Percentiles rank a stretch among this genome's conserved stretches.
Evolutionary conservation across 2,329 filamentous ascomycete species (phyloP).

Genomic region (Apiospora kogelbergensis): DNA sequence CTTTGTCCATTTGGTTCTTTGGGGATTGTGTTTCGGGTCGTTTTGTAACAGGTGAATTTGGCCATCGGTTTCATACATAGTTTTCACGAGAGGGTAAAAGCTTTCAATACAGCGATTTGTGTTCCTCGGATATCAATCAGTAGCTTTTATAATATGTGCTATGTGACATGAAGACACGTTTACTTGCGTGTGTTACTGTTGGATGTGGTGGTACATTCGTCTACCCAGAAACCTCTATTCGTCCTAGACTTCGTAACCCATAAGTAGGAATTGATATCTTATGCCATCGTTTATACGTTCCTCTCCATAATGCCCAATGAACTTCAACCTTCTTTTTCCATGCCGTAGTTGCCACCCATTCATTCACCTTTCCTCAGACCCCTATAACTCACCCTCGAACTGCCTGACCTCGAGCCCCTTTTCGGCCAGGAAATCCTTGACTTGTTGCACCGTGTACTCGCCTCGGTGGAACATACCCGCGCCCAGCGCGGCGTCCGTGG

Average conservation of each 20-base stretch:
- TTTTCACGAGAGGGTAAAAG: not conserved
- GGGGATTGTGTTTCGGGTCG: not conserved
- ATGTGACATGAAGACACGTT: not conserved
- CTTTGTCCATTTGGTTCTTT: not conserved
- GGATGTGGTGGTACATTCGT: not conserved
- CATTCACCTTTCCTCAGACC: conserved; percentile 6
- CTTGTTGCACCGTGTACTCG: conserved; percentile 91
- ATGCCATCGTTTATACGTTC: not conserved
- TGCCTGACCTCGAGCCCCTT: conserved; percentile 77
- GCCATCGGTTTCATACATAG: not conserved
- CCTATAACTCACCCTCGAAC: conserved; percentile 61
- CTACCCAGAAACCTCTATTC: conserved; percentile 22
- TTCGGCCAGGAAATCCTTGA: conserved; percentile 77
- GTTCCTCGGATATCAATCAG: not conserved
- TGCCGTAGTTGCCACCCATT: conserved; percentile 1
- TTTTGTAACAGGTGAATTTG: not conserved
- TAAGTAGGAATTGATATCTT: not conserved
- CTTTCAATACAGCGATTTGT: not conserved
- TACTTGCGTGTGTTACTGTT: not conserved
- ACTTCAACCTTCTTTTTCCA: conserved; percentile 8
- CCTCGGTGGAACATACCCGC: conserved; percentile 97
- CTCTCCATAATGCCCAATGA: not conserved
- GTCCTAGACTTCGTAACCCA: not conserved
- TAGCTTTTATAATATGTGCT: not conserved
- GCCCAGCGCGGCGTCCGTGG: conserved; percentile 87